phyloP scores from a whole-genome alignment of 2,329 filamentous ascomycete genomes.

The Monosporascus sp. region DNA sequence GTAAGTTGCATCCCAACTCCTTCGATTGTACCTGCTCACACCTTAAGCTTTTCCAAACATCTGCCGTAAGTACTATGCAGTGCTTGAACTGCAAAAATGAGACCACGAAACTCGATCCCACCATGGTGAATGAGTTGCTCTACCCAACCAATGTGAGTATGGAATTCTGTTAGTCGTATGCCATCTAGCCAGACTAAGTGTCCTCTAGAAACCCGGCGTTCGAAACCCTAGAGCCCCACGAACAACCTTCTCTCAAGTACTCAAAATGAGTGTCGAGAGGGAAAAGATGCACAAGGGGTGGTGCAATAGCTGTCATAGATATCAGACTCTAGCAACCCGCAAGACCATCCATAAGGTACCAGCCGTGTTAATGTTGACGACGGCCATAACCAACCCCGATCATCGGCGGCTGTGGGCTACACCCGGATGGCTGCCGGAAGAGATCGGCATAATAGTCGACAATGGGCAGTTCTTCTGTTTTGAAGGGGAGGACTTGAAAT shows the following conservation, averaged over 20 bases:
- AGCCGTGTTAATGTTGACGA: conserved; percentile 83
- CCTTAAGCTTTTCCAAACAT: conserved; percentile 56
- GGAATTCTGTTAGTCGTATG: neutral
- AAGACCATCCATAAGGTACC: conserved; percentile 81
- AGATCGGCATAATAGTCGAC: conserved; percentile 88
- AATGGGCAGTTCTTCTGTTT: conserved; percentile 92
- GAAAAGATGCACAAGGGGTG: conserved; percentile 87
- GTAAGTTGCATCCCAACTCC: conserved; percentile 29
- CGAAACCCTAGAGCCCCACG: conserved; percentile 47
- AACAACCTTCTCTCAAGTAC: conserved; percentile 76
- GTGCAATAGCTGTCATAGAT: conserved; percentile 86
- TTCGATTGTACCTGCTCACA: conserved; percentile 15
- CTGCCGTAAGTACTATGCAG: conserved; percentile 66
- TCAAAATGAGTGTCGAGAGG: conserved; percentile 89
- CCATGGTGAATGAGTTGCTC: conserved; percentile 78
- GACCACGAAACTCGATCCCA: conserved; percentile 71
- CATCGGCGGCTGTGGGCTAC: conserved; percentile 80
- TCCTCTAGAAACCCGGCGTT: conserved; percentile 37
- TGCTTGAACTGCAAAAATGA: conserved; percentile 87
- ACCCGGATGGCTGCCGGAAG: conserved; percentile 85
- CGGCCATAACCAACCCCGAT: conserved; percentile 65
- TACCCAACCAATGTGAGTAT: conserved; percentile 57
- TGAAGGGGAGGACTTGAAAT: conserved; percentile 81
- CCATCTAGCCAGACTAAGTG: conserved; percentile 12
- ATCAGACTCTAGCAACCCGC: conserved; percentile 79